Percentiles rank a stretch among this genome's conserved stretches.
Conservation (phyloP, 768 basidiomycete genomes). For the Termitomyces sp. region DNA sequence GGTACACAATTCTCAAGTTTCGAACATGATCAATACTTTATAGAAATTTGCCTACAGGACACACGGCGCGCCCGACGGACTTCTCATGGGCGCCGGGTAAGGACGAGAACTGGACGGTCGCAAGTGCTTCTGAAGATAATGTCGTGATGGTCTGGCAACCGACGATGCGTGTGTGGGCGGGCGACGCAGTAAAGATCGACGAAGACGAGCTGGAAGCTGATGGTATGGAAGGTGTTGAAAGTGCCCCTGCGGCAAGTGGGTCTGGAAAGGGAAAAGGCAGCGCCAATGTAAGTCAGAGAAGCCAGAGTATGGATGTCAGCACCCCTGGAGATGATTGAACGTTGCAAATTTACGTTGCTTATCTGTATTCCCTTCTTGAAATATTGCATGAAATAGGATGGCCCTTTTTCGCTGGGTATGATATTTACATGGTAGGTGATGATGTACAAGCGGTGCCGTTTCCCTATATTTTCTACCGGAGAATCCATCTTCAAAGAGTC, state of each 20-base stretch:
- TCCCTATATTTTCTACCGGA: conserved; percentile 4
- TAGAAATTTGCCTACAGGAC: conserved; percentile 46
- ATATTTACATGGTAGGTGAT: conserved; percentile 15
- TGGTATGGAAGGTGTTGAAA: conserved; percentile 74
- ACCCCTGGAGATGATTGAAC: conserved; percentile 52
- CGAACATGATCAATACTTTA: conserved; percentile 2
- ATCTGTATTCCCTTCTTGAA: conserved; percentile 5
- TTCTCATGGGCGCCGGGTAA: conserved; percentile 92
- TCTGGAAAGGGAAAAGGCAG: conserved; percentile 33
- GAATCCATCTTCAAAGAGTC: background rate
- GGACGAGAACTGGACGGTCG: conserved; percentile 80
- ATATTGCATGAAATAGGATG: background rate
- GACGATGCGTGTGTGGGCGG: conserved; percentile 90
- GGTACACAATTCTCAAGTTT: conserved; percentile 44
- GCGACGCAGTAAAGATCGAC: conserved; percentile 82
- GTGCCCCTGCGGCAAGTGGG: conserved; percentile 25
- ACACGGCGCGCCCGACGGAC: conserved; percentile 88
- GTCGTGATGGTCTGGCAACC: conserved; percentile 98
- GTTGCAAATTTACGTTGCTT: conserved; percentile 12
- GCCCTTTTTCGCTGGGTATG: conserved; percentile 9
- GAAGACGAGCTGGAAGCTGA: conserved; percentile 84
- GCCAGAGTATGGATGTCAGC: conserved; percentile 64
- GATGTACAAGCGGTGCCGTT: conserved; percentile 15
- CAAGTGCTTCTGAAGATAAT: conserved; percentile 94
- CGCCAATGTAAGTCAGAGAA: conserved; percentile 43